These are phyloP conservation scores for Acacia confusa DNA, from an alignment of 306 rosid species.

Conservation along the genomic window DNA sequence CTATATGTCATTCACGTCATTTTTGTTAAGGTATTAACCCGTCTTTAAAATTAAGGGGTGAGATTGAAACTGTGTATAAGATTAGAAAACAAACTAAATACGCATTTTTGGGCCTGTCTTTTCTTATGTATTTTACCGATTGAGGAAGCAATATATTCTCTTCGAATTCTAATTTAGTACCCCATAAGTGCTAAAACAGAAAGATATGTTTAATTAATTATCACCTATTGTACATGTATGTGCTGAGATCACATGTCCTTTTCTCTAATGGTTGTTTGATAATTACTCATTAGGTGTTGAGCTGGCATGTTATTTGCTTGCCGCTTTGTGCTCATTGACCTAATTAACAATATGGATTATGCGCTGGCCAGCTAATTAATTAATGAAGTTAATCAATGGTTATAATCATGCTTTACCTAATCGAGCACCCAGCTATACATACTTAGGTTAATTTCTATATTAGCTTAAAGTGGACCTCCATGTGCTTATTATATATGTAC, in stretches of 20 bases:
- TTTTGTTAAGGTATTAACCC: too few species aligned
- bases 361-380: neutral
- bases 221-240: neutral
- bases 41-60: too few species aligned
- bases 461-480: constrained; percentile 5
- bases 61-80: too few species aligned
- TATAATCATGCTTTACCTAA: constrained; percentile 32
- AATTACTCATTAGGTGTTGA: neutral
- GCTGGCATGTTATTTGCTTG: too few species aligned
- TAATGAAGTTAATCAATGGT: neutral
- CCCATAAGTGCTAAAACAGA: neutral
- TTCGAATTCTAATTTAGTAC: neutral
- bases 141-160: neutral
- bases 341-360: neutral
- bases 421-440: constrained; percentile 17
- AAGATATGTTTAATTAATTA: too few species aligned
- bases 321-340: neutral
- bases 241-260: neutral
- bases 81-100: too few species aligned
- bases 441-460: neutral
- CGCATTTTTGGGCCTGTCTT: too few species aligned
- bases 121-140: neutral
- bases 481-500: neutral
- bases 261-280: neutral
- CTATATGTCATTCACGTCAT: accelerated